Conservation (phyloP, 176 grass and related monocot species). For the Sorghum bicolor region Sorghum_bicolor_NCBIv3 NC_012870.2:65112501-65113000, state of each 20-base stretch:
- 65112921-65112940: not conserved
- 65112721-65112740: not conserved
- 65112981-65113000: not conserved
- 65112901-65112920: not conserved
- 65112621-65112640: slow-evolving; percentile 31
- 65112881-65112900: not conserved
- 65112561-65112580: slow-evolving; percentile 15
- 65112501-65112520: slow-evolving; percentile 68
- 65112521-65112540: slow-evolving; percentile 64
- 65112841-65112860: not conserved
- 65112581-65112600: not conserved
- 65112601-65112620: slow-evolving; percentile 9
- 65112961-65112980: not conserved
- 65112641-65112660: slow-evolving; percentile 69
- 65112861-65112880: not conserved
- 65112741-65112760: not conserved
- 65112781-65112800: not conserved
- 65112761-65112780: not conserved
- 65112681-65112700: slow-evolving; percentile 24
- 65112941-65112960: not conserved
- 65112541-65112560: slow-evolving; percentile 62
- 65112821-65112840: not conserved
- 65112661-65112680: slow-evolving; percentile 76
- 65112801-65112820: not conserved
- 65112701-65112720: slow-evolving; percentile 4